A percentile compares a stretch with the other conserved stretches of the same genome.
Conservation (phyloP, 331 rosid genomes). For the Ulmus americana region DNA sequence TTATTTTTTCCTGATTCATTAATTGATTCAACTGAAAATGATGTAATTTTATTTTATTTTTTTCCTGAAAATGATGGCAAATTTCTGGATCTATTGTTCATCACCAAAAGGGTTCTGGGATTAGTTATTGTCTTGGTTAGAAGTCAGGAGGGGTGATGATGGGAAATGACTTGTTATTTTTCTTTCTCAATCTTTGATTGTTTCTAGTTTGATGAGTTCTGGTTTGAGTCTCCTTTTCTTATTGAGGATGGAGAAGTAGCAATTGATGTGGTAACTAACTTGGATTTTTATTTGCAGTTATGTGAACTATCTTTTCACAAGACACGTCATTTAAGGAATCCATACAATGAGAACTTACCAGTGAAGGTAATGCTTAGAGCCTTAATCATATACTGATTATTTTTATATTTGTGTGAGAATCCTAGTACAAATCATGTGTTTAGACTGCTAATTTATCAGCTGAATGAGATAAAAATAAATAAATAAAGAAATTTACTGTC, state of each 20-base stretch:
- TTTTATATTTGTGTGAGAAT: too few relatives aligned
- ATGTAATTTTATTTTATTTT: too few relatives aligned
- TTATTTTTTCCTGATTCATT: not conserved
- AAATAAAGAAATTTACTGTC: too few relatives aligned
- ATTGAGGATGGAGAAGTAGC: not conserved
- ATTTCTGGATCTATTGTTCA: not conserved
- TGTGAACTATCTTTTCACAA: conserved; percentile 96
- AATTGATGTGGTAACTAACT: conserved; percentile 25
- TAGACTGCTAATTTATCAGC: too few relatives aligned
- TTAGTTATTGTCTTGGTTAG: not conserved
- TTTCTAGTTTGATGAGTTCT: too few relatives aligned
- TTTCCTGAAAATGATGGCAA: not conserved
- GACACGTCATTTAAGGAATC: conserved; percentile 95
- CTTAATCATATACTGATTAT: not conserved
- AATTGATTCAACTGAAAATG: not conserved
- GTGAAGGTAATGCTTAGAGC: conserved; percentile 68
- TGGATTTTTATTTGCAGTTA: conserved; percentile 55
- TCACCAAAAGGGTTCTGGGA: not conserved
- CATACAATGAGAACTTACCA: conserved; percentile 95
- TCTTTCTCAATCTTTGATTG: not conserved
- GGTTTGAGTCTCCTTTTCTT: not conserved
- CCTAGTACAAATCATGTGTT: too few relatives aligned
- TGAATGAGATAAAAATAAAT: too few relatives aligned
- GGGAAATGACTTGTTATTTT: not conserved
- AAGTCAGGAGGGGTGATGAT: not conserved